Conservation (phyloP, 371 early-diverging fungal species). For the Circinella minor region DNA sequence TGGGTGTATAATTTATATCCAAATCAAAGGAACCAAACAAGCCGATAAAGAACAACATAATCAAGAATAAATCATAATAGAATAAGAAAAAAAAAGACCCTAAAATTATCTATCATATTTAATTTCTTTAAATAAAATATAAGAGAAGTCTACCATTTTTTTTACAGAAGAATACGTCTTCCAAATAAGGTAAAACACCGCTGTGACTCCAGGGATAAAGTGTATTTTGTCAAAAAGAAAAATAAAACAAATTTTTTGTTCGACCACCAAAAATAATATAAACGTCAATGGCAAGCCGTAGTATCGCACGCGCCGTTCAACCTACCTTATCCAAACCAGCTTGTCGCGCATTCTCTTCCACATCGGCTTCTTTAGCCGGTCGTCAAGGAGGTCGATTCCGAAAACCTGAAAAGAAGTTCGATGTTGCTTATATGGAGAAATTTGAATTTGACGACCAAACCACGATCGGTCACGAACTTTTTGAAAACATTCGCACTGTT, state of each 20-base stretch:
- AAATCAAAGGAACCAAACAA: background rate
- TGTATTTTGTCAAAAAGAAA: slow-evolving; percentile 1
- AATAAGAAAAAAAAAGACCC: background rate
- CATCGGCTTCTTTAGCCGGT: slow-evolving; percentile 35
- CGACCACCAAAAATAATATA: background rate
- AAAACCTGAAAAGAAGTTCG: slow-evolving; percentile 52
- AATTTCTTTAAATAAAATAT: background rate
- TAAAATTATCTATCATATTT: background rate
- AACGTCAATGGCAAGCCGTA: slow-evolving; percentile 11
- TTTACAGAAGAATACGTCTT: too few species aligned
- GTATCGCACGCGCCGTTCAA: slow-evolving; percentile 8
- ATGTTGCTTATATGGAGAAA: slow-evolving; percentile 58
- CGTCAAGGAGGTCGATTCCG: slow-evolving; percentile 40
- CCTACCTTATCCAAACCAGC: slow-evolving; percentile 6
- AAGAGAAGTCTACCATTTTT: background rate
- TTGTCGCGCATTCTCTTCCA: slow-evolving; percentile 33
- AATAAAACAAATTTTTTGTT: slow-evolving; percentile 2
- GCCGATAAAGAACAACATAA: background rate
- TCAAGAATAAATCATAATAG: background rate
- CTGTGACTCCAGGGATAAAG: slow-evolving; percentile 2
- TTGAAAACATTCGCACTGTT: slow-evolving; percentile 63
- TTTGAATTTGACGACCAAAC: slow-evolving; percentile 67
- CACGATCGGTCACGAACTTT: slow-evolving; percentile 58
- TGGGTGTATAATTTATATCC: background rate
- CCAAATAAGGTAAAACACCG: background rate